Conservation (phyloP, 106 monocot species). For the Phalaenopsis equestris region DNA sequence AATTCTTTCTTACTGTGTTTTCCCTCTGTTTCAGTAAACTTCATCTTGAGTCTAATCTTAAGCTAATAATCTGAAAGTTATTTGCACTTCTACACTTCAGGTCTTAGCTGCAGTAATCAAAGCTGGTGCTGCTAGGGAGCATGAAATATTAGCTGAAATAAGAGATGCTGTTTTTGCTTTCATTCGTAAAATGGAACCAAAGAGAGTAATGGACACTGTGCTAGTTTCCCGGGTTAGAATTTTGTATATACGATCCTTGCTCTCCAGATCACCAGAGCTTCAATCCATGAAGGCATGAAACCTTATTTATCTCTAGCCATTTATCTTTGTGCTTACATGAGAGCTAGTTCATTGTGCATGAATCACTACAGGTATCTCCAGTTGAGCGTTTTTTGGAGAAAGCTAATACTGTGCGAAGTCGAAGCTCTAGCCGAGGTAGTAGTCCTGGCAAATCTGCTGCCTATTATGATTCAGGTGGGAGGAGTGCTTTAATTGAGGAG, state of each 20-base stretch:
- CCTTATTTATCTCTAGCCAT: background rate
- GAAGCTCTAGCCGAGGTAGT: slow-evolving; percentile 82
- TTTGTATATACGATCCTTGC: slow-evolving; percentile 94
- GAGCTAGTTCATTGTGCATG: background rate
- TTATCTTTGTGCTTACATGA: background rate
- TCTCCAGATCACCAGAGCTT: slow-evolving; percentile 88
- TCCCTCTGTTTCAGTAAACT: background rate
- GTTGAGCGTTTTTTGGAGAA: slow-evolving; percentile 89
- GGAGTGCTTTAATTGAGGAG: slow-evolving; percentile 51
- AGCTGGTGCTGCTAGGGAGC: slow-evolving; percentile 96
- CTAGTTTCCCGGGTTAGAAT: slow-evolving; percentile 97
- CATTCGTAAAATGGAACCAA: slow-evolving; percentile 89
- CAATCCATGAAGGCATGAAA: slow-evolving; percentile 82
- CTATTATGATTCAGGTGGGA: slow-evolving; percentile 56
- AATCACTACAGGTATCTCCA: slow-evolving; percentile 55
- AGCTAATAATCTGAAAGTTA: slow-evolving; percentile 13
- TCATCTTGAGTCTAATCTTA: background rate
- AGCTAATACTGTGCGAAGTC: slow-evolving; percentile 63
- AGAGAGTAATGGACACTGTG: slow-evolving; percentile 96
- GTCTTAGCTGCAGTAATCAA: slow-evolving; percentile 99
- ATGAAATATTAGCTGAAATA: slow-evolving; percentile 99
- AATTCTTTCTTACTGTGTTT: background rate
- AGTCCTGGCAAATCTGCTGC: slow-evolving; percentile 85
- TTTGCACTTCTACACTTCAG: slow-evolving; percentile 26
- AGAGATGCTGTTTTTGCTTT: slow-evolving; percentile 96